Conservation (phyloP, 75 land plant genomes). For the Pinus taeda region DNA sequence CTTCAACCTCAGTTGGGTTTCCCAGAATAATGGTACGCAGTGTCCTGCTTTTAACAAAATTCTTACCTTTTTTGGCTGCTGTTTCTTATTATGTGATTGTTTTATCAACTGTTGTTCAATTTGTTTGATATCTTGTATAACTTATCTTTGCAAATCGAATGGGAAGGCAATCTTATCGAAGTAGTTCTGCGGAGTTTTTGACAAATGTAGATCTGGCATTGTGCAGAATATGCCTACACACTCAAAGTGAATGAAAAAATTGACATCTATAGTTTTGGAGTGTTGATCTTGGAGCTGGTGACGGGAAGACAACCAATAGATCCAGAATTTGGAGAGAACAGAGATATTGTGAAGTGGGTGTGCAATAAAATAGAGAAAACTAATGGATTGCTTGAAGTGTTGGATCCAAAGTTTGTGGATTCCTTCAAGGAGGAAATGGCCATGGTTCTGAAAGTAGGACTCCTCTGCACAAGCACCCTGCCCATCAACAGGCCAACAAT, state of each 20-base stretch:
- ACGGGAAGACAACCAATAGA: slow-evolving; percentile 32
- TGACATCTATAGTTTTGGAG: slow-evolving; percentile 45
- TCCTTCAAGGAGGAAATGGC: no score
- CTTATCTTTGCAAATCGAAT: no score
- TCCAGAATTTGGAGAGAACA: slow-evolving; percentile 15
- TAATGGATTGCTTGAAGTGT: no score
- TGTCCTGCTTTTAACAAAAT: neutral
- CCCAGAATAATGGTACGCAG: no score
- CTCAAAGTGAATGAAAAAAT: slow-evolving; percentile 32
- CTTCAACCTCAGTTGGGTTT: neutral
- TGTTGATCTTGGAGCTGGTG: slow-evolving; percentile 28
- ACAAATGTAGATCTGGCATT: no score
- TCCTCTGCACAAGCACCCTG: no score
- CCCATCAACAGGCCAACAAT: no score
- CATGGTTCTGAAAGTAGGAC: no score
- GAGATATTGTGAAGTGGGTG: slow-evolving; percentile 25
- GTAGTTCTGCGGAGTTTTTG: no score
- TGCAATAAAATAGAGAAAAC: neutral
- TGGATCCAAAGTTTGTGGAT: no score
- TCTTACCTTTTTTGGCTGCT: neutral
- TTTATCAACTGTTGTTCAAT: no score
- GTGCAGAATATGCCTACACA: slow-evolving; percentile 43
- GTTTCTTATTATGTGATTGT: neutral
- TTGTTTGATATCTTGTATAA: no score
- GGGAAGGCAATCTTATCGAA: neutral